Conservation (phyloP, 768 basidiomycete species). For the Trametes cingulata region DNA sequence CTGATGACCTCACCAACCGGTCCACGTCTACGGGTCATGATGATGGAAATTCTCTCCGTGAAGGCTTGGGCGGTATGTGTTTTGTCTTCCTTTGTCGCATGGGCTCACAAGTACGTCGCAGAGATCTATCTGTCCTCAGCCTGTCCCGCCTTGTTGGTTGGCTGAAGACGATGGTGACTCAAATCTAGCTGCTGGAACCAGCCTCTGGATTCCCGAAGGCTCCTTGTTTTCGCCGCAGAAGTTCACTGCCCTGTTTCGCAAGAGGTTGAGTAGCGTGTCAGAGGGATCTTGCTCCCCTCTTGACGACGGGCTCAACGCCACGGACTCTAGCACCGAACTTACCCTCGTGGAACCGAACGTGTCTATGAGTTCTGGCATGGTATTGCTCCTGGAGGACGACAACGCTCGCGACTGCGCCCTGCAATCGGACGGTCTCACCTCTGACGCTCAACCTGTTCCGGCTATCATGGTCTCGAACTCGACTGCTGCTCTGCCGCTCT, state of each 20-base stretch:
- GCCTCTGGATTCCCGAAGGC: constrained; percentile 1
- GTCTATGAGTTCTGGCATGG: background rate
- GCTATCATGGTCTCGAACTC: constrained; percentile 38
- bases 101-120: background rate
- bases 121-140: constrained; percentile 31
- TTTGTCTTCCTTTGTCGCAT: background rate
- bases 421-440: background rate
- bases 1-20: constrained; percentile 35
- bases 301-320: background rate
- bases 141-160: background rate
- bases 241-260: background rate
- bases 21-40: constrained; percentile 39
- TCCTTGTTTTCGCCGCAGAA: constrained; percentile 4
- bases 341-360: background rate
- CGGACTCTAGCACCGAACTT: background rate
- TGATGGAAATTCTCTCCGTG: constrained; percentile 37
- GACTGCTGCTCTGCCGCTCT: constrained; percentile 28
- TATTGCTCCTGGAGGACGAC: background rate
- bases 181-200: background rate
- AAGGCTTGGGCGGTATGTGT: constrained; percentile 39
- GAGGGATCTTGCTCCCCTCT: background rate
- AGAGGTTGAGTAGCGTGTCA: background rate
- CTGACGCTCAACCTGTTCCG: constrained; percentile 23
- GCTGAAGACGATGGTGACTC: constrained; percentile 6
- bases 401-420: background rate